Base-by-base conservation (phyloP, 441 rosid genomes). In the Sinapis alba region DNA sequence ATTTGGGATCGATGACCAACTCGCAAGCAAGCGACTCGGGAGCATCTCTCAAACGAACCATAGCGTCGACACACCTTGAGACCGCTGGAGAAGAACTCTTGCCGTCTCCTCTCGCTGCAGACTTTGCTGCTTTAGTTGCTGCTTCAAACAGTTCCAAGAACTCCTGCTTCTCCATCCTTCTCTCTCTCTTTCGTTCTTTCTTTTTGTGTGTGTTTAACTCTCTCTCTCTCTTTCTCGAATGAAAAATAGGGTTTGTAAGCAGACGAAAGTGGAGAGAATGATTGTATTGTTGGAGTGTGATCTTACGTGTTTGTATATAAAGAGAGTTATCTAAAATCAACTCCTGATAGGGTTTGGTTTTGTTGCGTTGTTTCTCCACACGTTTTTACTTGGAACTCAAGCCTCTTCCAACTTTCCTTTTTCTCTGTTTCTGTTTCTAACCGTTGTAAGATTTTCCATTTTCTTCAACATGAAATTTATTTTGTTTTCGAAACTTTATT, bases 101-200 rank as follows among this genome's bases (percentile, higher is more conserved):
- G 3, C 0, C 38, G 16, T 24, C 34, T 62, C 20, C 21, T 23
- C 51, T 63, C 12, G 34, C 34, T 13, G 68, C 36, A 23, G 68
- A 74, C 5, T 66, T 74, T 1, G 73, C 78, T 5, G 72, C 72
- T 45, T 19, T 11, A 30, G 15, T 60, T 15, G 62, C 78, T 11
- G 43, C 53, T 0, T 58, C 67, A n/a, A 45, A 59, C 68, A 67
- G 4, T 20, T 67, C 54, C 11, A 74, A 21, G 62, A 74, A 67
- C 21, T 74, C 78, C 0, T 58, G 78, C 5, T 59, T 74, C 27
- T 74, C 27, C 78, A 74, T 74, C 28, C 2, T 54, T 54, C n/a
- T 53, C 54, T 41, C 2, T n/a, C 18, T 20, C 38, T n/a, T n/a
- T n/a, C n/a, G n/a, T n/a, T n/a, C n/a, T n/a, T n/a, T n/a, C n/a